Evolutionary conservation across 148 eudicot genomes (phyloP), one percentile per base, ranked within the genome.

Genomic region (Salicornia ramosissima): DNA sequence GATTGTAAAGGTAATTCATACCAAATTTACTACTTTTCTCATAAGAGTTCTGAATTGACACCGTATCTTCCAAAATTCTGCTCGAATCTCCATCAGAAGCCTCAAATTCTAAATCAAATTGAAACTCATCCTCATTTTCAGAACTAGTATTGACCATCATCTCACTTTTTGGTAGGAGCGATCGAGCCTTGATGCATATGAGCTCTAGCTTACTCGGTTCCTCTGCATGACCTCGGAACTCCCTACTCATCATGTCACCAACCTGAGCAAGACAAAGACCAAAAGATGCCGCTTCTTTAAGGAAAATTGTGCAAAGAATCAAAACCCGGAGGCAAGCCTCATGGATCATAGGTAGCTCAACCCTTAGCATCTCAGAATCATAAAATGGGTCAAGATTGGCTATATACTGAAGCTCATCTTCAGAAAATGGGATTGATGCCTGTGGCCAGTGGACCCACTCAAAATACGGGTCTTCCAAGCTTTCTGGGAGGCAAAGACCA

Each of bases 361-460:
- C 29, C 21, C 96, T 78, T 2, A 95, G 89, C 97, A 91, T 87
- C 45, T 85, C 84, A n/a, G 85, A 80, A 21, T 91, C 99, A 34
- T 25, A 39, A 69, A 57, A 6, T 53, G 99, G 99, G 75, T 95
- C 89, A 11, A 95, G 96, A 7, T 78, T 81, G 33, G 68, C 24
- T n/a, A 95, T 91, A 75, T 95, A 91, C 47, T 85, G 86, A 21
- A 95, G 97, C 74, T 95, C 99, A 50, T 95, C 99, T 46, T 85
- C 94, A 2, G 97, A 82, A 72, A 95, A 95, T n/a, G 97, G 99
- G 64, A 95, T 86, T 12, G 99, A 89, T 47, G 99, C 92, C 75
- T 95, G 99, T 46, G 99, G 96, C 99, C 99, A 95, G 71, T 95
- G 97, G 78, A 95, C 89, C 99, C 99, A 95, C 77, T 95, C 97